These are phyloP conservation scores for Passiflora organensis DNA, from an alignment of 345 rosid genomes.

Conservation along the genomic window DNA sequence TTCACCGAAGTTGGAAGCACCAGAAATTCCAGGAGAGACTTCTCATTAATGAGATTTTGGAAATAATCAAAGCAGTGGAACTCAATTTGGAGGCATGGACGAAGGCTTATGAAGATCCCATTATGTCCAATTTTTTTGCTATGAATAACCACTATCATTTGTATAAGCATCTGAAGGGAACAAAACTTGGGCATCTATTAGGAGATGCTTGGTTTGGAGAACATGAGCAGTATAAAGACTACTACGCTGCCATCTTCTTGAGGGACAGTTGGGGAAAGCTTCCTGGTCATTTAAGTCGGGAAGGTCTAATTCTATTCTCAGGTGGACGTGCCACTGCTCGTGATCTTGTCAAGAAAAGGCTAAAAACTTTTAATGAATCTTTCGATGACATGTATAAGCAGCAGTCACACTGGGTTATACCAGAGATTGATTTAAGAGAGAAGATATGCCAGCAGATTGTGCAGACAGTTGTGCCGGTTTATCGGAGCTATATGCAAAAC, in stretches of 20 bases:
- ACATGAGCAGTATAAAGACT: conserved; percentile 81
- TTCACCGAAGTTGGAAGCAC: conserved; percentile 91
- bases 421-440: conserved; percentile 87
- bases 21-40: conserved; percentile 86
- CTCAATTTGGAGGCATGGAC: conserved; percentile 72
- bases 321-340: conserved; percentile 99
- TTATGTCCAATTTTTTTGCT: conserved; percentile 62
- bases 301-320: conserved; percentile 91
- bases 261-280: conserved; percentile 93
- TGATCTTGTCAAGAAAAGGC: conserved; percentile 92
- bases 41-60: conserved; percentile 59
- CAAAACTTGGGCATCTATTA: conserved; percentile 66
- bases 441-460: conserved; percentile 69
- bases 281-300: conserved; percentile 83
- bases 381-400: conserved; percentile 76
- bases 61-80: conserved; percentile 64
- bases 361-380: conserved; percentile 84
- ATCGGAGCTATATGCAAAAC: conserved; percentile 96
- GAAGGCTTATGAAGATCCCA: conserved; percentile 62
- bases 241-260: conserved; percentile 53
- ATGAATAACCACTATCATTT: conserved; percentile 94
- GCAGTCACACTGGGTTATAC: conserved; percentile 70
- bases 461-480: conserved; percentile 78
- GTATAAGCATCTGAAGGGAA: conserved; percentile 78
- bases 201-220: conserved; percentile 83